Percentiles rank a stretch among this genome's conserved stretches.
phyloP scores from a whole-genome alignment of 306 rosid species.

The Abrus precatorius region DNA sequence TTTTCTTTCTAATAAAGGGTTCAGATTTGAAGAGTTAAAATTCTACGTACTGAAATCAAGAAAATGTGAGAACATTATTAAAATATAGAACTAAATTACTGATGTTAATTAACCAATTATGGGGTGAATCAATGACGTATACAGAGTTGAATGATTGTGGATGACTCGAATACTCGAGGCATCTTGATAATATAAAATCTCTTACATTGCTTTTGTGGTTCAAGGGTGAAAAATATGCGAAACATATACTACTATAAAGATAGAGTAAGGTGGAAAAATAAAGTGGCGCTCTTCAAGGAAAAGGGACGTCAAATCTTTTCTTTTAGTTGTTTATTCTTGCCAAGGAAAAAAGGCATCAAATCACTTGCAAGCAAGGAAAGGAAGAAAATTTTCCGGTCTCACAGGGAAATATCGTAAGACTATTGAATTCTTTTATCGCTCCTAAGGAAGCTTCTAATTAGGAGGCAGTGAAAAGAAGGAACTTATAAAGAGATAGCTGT shows the following conservation, averaged over 20 bases:
- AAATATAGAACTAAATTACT: background rate
- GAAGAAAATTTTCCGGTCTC: conserved; percentile 29
- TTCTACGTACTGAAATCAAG: conserved; percentile 17
- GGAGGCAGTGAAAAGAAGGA: background rate
- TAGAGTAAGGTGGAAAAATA: conserved; percentile 61
- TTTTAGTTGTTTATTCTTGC: conserved; percentile 43
- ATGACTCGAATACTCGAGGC: conserved; percentile 14
- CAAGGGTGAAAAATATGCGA: background rate
- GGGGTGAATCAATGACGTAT: conserved; percentile 9
- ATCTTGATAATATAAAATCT: conserved; percentile 15
- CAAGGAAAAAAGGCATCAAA: conserved; percentile 34
- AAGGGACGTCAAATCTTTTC: conserved; percentile 51
- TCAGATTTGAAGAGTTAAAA: background rate
- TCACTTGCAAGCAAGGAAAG: conserved; percentile 54
- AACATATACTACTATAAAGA: conserved; percentile 45
- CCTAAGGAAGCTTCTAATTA: conserved; percentile 39
- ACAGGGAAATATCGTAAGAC: conserved; percentile 16
- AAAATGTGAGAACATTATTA: conserved; percentile 19
- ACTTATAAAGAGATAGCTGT: background rate
- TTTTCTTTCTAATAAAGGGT: background rate
- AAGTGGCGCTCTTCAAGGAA: conserved; percentile 55
- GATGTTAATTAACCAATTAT: conserved; percentile 33
- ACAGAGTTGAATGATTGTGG: conserved; percentile 16
- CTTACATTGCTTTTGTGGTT: background rate
- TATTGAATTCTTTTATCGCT: conserved; percentile 2